A percentile compares a stretch with the other conserved stretches of the same genome.
phyloP scores from a whole-genome alignment of 495 filamentous ascomycete species.

The Aspergillus affinis region DNA sequence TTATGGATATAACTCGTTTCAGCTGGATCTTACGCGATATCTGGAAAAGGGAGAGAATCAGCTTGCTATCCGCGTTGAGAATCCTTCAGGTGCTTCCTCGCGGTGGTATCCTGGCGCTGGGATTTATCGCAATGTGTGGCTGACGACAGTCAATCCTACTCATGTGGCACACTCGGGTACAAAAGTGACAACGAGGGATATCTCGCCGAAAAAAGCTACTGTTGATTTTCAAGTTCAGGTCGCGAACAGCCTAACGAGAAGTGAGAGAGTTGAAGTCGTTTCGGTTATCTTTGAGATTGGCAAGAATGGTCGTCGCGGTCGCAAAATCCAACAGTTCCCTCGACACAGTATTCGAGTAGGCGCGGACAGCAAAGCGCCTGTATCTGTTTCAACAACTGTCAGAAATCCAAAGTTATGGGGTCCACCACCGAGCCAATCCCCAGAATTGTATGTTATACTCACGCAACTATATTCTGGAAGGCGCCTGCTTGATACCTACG shows the following conservation, averaged over 20 bases:
- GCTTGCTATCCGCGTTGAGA: conserved; percentile 9
- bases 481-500: background rate
- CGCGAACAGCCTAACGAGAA: background rate
- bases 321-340: too few relatives aligned
- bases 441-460: conserved; percentile 1
- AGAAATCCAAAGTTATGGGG: background rate
- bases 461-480: background rate
- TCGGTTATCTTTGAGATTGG: too few relatives aligned
- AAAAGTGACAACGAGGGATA: background rate
- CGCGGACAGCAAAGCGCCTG: too few relatives aligned
- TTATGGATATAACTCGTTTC: conserved; percentile 12
- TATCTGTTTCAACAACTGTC: too few relatives aligned
- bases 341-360: too few relatives aligned
- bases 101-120: conserved; percentile 12
- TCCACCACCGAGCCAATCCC: background rate
- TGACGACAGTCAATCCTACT: conserved; percentile 6
- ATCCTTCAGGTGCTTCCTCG: conserved; percentile 5
- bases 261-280: too few relatives aligned
- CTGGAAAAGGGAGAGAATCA: conserved; percentile 3
- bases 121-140: conserved; percentile 12
- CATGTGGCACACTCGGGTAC: conserved; percentile 11
- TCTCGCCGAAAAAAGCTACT: background rate
- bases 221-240: conserved; percentile 2
- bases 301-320: too few relatives aligned
- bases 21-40: conserved; percentile 7